Conservation (phyloP, 257 asterid genomes). For the Linaria vulgaris region DNA sequence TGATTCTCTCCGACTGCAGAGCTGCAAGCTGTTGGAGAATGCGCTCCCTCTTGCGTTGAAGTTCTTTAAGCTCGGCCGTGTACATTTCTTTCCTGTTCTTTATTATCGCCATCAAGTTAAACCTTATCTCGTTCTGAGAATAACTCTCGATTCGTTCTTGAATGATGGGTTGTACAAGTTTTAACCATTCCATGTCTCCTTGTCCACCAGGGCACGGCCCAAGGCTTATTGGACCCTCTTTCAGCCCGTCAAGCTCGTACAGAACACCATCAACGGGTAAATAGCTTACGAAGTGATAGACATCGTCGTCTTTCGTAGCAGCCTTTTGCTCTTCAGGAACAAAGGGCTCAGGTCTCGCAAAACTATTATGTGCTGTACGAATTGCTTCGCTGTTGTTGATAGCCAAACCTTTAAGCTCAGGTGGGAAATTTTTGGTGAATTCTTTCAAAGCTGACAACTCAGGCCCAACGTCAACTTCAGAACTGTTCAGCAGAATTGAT, state of each 20-base stretch:
- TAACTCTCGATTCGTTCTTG: conserved; percentile 89
- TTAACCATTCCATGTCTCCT: conserved; percentile 71
- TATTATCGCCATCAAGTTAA: conserved; percentile 81
- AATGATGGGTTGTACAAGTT: conserved; percentile 84
- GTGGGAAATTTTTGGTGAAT: conserved; percentile 86
- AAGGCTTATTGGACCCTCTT: conserved; percentile 97
- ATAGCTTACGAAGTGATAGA: conserved; percentile 95
- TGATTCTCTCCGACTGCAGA: conserved; percentile 71
- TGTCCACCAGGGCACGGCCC: conserved; percentile 75
- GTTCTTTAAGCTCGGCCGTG: conserved; percentile 88
- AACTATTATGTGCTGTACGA: conserved; percentile 94
- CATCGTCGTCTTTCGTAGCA: conserved; percentile 88
- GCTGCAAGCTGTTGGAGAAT: conserved; percentile 72
- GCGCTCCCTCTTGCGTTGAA: conserved; percentile 82
- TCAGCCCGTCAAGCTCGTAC: conserved; percentile 96
- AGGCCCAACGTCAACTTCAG: conserved; percentile 85
- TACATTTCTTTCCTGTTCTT: conserved; percentile 86
- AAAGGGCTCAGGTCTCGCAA: conserved; percentile 95
- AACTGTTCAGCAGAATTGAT: conserved; percentile 81
- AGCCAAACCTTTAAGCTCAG: conserved; percentile 91
- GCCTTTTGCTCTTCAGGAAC: conserved; percentile 87
- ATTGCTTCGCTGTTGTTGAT: conserved; percentile 94
- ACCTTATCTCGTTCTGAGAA: conserved; percentile 82
- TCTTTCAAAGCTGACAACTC: conserved; percentile 80
- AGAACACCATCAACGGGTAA: conserved; percentile 87